Base-by-base conservation (phyloP, 2,329 filamentous ascomycete species). In the Penicillium oxalicum region DNA sequence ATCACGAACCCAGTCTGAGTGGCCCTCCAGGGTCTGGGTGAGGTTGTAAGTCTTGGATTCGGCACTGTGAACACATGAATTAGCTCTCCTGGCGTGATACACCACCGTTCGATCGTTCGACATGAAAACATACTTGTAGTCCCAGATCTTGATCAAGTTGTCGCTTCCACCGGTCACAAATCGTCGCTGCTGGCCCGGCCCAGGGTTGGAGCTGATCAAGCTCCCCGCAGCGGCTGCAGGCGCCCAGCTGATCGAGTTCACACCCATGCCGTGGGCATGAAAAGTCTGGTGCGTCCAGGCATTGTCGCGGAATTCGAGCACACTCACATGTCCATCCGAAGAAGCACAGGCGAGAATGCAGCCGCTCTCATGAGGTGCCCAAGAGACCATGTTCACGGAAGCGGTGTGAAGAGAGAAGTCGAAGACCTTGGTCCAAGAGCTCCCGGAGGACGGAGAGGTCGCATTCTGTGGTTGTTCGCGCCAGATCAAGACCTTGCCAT, bases 401-500 rank as follows among this genome's bases (percentile, higher is more conserved):
- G 91, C 91, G 70, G 91, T 95, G 82, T 97, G 91, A 47, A 91
- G 81, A 54, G 87, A 85, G 67, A 94, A 95, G 64, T 95, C 89
- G 75, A 93, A 95, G 70, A 96, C 89, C 67, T 86, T 84, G 64
- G 90, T 86, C 86, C 86, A 90, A 61, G 81, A 76, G 59, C 77
- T 80, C 61, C 73, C 76, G 52, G 66, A 59, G 35, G 64, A 64
- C 42, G 68, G 63, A 47, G 65, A 63, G 47, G 70, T 60, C 48
- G 68, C 55, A 60, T 63, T 67, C 45, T 66, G 61, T 44, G 67
- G 61, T 70, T 91, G 86, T 73, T 98, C 93, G 70, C 91, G 89
- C 90, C 91, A 98, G 78, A 98, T 95, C 70, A 97, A 84, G 58
- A 98, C 91, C 73, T 95, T 95, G 72, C 91, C 93, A 72, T 98